phyloP scores from a whole-genome alignment of 2,329 filamentous ascomycete species.

The Cephalotrichum gorgonifer region DNA sequence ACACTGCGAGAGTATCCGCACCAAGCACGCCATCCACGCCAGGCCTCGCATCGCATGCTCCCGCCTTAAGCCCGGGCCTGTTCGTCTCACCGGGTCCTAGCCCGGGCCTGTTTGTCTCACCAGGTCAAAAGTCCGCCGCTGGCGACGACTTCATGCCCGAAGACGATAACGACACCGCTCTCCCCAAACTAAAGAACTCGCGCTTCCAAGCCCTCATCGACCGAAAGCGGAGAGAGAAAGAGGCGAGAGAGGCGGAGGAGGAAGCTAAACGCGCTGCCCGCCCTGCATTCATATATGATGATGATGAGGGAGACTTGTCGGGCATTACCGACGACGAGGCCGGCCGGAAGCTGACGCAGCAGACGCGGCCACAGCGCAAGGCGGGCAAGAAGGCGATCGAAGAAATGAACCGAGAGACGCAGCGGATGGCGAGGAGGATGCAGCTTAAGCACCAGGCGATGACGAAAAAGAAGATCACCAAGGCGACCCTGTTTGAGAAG shows the following conservation, averaged over 20 bases:
- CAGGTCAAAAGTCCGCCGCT: constrained; percentile 22
- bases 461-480: constrained; percentile 85
- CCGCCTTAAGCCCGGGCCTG: constrained; percentile 29
- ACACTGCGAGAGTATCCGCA: constrained; percentile 21
- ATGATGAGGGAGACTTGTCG: constrained; percentile 38
- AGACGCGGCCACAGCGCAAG: constrained; percentile 62
- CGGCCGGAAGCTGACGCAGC: constrained; percentile 58
- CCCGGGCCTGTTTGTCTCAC: constrained; percentile 48
- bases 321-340: constrained; percentile 41
- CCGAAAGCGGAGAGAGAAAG: constrained; percentile 61
- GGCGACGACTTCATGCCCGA: background rate
- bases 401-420: constrained; percentile 91
- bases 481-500: constrained; percentile 68
- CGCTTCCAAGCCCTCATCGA: constrained; percentile 64
- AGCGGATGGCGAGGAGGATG: constrained; percentile 80
- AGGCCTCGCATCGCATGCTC: too few relatives aligned
- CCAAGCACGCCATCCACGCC: constrained; percentile 18
- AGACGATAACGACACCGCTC: constrained; percentile 27
- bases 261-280: constrained; percentile 25
- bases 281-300: constrained; percentile 22
- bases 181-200: constrained; percentile 37
- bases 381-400: constrained; percentile 91
- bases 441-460: constrained; percentile 83
- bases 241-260: constrained; percentile 53
- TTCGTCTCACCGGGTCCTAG: constrained; percentile 43